Evolutionary conservation across 2,329 filamentous ascomycete species (phyloP).

Genomic region (Pseudocercospora musae): DNA sequence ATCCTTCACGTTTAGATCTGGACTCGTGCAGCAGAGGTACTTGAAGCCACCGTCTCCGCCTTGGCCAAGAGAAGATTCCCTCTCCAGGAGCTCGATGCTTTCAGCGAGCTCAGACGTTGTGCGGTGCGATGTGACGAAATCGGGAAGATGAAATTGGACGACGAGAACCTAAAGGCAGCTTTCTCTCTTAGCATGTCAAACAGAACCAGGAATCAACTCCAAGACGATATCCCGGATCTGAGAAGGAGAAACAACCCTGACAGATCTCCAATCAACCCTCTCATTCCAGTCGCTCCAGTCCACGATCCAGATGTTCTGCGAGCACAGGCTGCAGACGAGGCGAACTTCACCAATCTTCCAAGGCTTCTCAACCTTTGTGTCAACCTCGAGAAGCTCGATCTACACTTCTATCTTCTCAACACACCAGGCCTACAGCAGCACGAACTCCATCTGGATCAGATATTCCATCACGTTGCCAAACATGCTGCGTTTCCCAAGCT

Average conservation of each 20-base stretch:
- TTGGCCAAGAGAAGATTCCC: neutral
- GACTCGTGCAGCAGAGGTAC: neutral
- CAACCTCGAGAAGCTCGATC: slow-evolving; percentile 10
- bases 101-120: slow-evolving; percentile 4
- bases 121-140: slow-evolving; percentile 5
- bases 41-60: neutral
- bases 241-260: neutral
- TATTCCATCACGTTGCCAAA: neutral
- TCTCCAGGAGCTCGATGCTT: slow-evolving; percentile 3
- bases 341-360: slow-evolving; percentile 8
- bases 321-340: slow-evolving; percentile 8
- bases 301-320: neutral
- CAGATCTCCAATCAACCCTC: neutral
- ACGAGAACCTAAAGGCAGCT: neutral
- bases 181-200: slow-evolving; percentile 3
- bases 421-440: neutral
- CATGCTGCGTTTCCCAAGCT: neutral
- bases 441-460: neutral
- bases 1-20: neutral
- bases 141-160: neutral
- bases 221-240: neutral
- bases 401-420: slow-evolving; percentile 7
- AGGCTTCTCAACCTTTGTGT: slow-evolving; percentile 4
- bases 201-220: neutral
- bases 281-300: neutral